Percentiles rank a stretch among this genome's conserved stretches.
Conservation (phyloP, 2,329 filamentous ascomycete genomes). For the Lithohypha guttulata region DNA sequence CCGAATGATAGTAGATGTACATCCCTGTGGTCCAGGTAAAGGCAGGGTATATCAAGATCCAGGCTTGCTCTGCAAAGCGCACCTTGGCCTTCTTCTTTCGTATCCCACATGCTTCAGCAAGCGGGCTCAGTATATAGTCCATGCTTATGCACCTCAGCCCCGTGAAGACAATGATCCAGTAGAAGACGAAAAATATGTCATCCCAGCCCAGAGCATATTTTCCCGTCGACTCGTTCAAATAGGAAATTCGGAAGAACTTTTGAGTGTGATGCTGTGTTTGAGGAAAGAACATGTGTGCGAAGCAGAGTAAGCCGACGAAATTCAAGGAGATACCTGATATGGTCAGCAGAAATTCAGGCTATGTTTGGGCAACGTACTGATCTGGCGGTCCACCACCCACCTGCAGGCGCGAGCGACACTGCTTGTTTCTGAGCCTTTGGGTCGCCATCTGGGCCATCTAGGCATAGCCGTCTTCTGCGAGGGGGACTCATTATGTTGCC, state of each 20-base stretch:
- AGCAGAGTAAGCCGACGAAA: constrained; percentile 68
- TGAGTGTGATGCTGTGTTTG: constrained; percentile 66
- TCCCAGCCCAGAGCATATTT: constrained; percentile 67
- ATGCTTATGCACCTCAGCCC: constrained; percentile 73
- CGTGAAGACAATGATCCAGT: constrained; percentile 76
- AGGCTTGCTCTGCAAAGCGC: constrained; percentile 88
- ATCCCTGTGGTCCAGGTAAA: constrained; percentile 75
- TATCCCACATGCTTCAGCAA: constrained; percentile 63
- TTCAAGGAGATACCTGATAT: constrained; percentile 68
- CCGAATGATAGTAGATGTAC: constrained; percentile 68
- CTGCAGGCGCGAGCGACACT: constrained; percentile 18
- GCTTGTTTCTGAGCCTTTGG: constrained; percentile 21
- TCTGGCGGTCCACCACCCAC: constrained; percentile 23
- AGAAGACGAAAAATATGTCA: constrained; percentile 65
- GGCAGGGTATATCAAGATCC: constrained; percentile 74
- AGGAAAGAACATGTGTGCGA: constrained; percentile 74
- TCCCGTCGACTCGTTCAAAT: constrained; percentile 59
- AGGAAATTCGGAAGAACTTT: constrained; percentile 80
- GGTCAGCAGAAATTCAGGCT: constrained; percentile 5
- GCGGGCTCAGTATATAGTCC: constrained; percentile 74
- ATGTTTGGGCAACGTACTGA: constrained; percentile 16
- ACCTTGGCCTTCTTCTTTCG: constrained; percentile 61
- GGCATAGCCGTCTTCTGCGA: constrained; percentile 23
- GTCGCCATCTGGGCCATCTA: constrained; percentile 20
- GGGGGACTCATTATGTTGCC: constrained; percentile 18